Percentiles rank a stretch among this genome's conserved stretches.
These are phyloP conservation scores for Suhomyces bolitotheri DNA, from an alignment of 1,139 yeast species.

Conservation along the genomic window DNA sequence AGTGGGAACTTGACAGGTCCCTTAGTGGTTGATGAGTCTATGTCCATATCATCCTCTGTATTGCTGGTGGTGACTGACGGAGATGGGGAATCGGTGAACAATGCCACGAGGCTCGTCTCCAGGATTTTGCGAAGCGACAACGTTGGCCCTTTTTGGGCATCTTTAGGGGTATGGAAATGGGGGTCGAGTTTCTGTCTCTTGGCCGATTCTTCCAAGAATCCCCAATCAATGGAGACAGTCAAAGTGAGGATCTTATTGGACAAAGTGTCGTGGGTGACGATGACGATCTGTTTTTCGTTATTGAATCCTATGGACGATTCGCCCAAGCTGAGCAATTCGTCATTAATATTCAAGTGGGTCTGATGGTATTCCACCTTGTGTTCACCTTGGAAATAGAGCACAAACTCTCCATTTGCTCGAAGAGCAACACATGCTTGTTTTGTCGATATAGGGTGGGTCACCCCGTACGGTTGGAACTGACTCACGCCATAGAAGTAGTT, in stretches of 20 bases:
- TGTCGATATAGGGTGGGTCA: conserved; percentile 65
- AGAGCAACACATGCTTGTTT: conserved; percentile 74
- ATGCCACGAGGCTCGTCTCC: conserved; percentile 32
- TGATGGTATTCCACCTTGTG: conserved; percentile 59
- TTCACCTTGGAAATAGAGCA: conserved; percentile 62
- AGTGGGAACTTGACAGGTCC: conserved; percentile 8
- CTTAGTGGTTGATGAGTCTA: conserved; percentile 17
- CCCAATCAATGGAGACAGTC: conserved; percentile 60
- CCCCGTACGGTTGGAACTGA: conserved; percentile 61
- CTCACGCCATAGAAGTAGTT: conserved; percentile 55
- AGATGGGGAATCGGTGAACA: conserved; percentile 14
- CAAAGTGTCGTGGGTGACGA: conserved; percentile 48
- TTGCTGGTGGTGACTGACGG: conserved; percentile 7
- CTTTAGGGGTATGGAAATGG: conserved; percentile 53
- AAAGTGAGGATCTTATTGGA: conserved; percentile 48
- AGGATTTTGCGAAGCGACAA: conserved; percentile 26
- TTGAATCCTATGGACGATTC: conserved; percentile 63
- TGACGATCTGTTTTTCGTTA: conserved; percentile 48
- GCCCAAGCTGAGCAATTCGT: conserved; percentile 28
- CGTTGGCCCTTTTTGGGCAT: conserved; percentile 32
- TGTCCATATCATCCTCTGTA: conserved; percentile 23
- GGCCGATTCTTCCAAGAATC: conserved; percentile 51
- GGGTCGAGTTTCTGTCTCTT: conserved; percentile 50
- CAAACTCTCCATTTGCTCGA: conserved; percentile 61
- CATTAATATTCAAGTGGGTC: conserved; percentile 25